phyloP scores from a whole-genome alignment of 352 stramenopile genomes.

The Bremia lactucae region DNA sequence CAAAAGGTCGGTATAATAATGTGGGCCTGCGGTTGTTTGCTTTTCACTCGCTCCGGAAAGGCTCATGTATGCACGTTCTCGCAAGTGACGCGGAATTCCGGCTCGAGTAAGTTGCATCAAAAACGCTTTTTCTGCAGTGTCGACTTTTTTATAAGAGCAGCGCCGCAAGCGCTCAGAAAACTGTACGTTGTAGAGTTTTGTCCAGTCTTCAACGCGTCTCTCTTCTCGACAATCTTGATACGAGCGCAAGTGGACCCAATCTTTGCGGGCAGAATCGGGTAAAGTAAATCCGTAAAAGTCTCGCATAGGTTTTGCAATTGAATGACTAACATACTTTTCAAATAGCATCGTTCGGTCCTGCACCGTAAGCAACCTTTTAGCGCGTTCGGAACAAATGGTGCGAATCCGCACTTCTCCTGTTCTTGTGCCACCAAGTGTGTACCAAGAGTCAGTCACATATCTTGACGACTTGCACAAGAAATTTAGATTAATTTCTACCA shows the following conservation, averaged over 20 bases:
- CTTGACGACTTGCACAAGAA: conserved; percentile 24
- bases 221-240: conserved; percentile 70
- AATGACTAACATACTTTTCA: conserved; percentile 23
- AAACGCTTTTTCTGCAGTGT: conserved; percentile 22
- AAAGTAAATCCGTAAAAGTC: conserved; percentile 70
- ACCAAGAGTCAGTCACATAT: conserved; percentile 48
- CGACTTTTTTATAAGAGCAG: conserved; percentile 21
- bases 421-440: conserved; percentile 31
- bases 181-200: conserved; percentile 32
- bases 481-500: conserved; percentile 38
- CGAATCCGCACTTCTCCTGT: conserved; percentile 60
- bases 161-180: conserved; percentile 27
- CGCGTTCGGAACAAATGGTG: conserved; percentile 32
- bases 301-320: conserved; percentile 17
- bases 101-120: conserved; percentile 28
- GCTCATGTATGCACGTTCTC: conserved; percentile 61
- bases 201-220: conserved; percentile 56
- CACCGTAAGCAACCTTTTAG: conserved; percentile 5
- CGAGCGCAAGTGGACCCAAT: conserved; percentile 55
- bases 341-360: conserved; percentile 30
- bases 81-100: conserved; percentile 53
- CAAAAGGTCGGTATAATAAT: conserved; percentile 47
- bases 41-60: conserved; percentile 53
- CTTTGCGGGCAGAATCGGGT: conserved; percentile 16
- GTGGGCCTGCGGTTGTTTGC: conserved; percentile 27